Evolutionary conservation across 805 yeast genomes (phyloP), one percentile per base, ranked within the genome.

Genomic region (Zygoascus tannicola): DNA sequence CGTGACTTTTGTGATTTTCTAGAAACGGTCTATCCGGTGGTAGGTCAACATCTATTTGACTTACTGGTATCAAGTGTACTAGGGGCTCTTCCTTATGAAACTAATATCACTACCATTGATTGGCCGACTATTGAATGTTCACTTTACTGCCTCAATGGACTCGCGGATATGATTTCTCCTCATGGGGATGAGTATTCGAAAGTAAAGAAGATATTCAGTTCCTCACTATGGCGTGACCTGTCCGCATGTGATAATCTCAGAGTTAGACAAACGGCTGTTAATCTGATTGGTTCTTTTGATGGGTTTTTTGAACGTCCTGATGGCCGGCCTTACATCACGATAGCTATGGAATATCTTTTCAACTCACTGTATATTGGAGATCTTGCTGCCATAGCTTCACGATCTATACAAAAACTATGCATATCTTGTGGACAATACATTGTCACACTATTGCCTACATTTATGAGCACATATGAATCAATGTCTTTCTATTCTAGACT

Each of bases 1-100:
- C 65, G 75, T 26, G 90, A 82, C 48, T 81, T 82, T 7, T 74
- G 81, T 1, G 97, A 92, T 52, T 68, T 88, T 32, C 75, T 85
- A 50, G 92, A 86, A 44, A 68, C 76, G 0, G 62, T 81, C 1
- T 85, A 81, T 65, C 75, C 86, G 0, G 66, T 84, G 4, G 67
- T 85, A 32, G 85, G 83, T 32, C 44, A 59, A 0, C 63, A 70
- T 1, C 59, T 85, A 32, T 75, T 74, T 50, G 64, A 66, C 3
- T 67, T 62, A 18, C 58, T 84, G 22, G 55, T 56, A 8, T 28
- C 34, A 5, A 47, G 49, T 5, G 52, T 50, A 42, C 12, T 48
- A 41, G 4, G 43, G 14, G 40, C 40, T 32, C 16, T 43, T 4
- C 22, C 45, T 2, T 32, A 44, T 4, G 35, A 44, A 3, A 16